phyloP scores from a whole-genome alignment of 345 rosid species.

The Eucalyptus cloeziana region DNA sequence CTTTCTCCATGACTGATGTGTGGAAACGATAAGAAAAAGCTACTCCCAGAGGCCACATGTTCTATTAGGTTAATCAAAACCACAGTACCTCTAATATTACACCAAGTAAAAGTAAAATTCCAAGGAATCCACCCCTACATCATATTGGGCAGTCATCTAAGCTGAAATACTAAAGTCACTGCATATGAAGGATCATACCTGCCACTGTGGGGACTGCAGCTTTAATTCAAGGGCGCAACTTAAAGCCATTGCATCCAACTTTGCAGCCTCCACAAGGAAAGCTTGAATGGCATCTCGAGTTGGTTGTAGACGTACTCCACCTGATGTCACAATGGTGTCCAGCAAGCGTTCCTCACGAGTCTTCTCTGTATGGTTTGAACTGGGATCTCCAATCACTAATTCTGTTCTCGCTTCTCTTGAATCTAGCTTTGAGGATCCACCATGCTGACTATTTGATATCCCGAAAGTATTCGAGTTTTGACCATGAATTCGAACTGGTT shows the following conservation, averaged over 20 bases:
- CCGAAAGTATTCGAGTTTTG: conserved; percentile 36
- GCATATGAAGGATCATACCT: conserved; percentile 20
- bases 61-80: neutral
- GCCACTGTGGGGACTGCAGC: conserved; percentile 91
- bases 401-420: conserved; percentile 26
- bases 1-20: neutral
- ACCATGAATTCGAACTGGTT: conserved; percentile 45
- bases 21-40: neutral
- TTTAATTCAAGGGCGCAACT: conserved; percentile 74
- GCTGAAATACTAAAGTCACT: neutral
- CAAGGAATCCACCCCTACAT: neutral
- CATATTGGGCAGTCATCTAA: neutral
- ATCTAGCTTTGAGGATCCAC: conserved; percentile 58
- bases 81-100: neutral
- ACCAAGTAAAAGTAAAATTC: neutral
- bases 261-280: conserved; percentile 79
- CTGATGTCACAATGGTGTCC: conserved; percentile 88
- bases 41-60: neutral
- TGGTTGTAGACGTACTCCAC: conserved; percentile 95
- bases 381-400: conserved; percentile 27
- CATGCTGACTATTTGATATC: conserved; percentile 18
- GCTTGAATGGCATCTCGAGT: conserved; percentile 86
- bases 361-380: conserved; percentile 36
- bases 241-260: conserved; percentile 64
- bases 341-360: conserved; percentile 79